These are phyloP conservation scores for Pichia rugopelliculosa DNA, from an alignment of 805 yeast genomes.

Conservation along the genomic window DNA sequence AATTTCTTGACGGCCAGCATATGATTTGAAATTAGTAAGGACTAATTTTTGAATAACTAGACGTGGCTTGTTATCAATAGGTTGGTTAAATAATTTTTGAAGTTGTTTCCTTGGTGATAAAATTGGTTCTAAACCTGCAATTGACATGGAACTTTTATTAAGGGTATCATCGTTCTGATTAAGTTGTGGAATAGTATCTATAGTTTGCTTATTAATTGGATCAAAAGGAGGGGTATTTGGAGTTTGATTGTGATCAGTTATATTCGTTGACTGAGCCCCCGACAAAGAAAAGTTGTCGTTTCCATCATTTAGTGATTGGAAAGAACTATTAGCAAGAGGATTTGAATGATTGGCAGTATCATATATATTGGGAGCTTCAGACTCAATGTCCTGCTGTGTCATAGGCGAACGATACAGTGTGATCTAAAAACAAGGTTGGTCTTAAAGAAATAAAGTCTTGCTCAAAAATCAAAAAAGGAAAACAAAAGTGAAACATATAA, in stretches of 20 bases:
- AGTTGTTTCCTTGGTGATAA: slow-evolving; percentile 7
- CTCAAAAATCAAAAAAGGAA: not conserved
- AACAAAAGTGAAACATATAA: too few species aligned
- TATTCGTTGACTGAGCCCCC: slow-evolving; percentile 4
- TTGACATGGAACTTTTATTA: slow-evolving; percentile 1
- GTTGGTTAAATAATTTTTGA: not conserved
- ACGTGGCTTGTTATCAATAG: slow-evolving; percentile 31
- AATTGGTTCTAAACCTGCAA: slow-evolving; percentile 15
- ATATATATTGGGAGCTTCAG: not conserved
- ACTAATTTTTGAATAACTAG: slow-evolving; percentile 69
- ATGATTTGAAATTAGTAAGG: slow-evolving; percentile 84
- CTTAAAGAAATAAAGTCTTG: not conserved
- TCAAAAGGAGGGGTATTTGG: not conserved
- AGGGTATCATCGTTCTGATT: not conserved
- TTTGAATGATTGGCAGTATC: not conserved
- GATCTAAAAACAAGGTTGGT: not conserved
- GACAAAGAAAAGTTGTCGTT: not conserved
- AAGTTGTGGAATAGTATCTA: not conserved
- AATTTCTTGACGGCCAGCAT: slow-evolving; percentile 85
- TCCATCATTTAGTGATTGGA: not conserved
- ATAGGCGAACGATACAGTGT: not conserved
- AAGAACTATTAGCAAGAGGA: slow-evolving; percentile 5
- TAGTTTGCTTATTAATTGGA: not conserved
- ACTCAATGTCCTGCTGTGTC: not conserved
- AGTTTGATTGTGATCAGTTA: not conserved